phyloP scores from a whole-genome alignment of 2,329 filamentous ascomycete species.

The Fusarium nelsonii region DNA sequence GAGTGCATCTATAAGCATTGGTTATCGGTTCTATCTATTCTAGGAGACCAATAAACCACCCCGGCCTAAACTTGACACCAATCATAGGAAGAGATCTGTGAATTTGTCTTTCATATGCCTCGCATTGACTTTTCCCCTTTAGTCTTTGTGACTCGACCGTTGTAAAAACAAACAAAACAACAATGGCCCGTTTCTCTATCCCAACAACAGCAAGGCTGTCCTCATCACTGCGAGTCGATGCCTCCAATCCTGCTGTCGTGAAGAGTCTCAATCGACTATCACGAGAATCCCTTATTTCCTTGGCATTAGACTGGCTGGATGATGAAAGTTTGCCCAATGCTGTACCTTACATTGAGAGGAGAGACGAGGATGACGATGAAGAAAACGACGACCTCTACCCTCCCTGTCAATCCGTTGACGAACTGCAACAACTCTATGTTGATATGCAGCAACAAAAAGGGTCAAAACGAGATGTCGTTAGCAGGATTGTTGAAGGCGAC shows the following conservation, averaged over 20 bases:
- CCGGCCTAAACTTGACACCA: not conserved
- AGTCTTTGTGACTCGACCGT: conserved; percentile 6
- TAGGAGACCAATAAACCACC: conserved; percentile 10
- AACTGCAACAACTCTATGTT: conserved; percentile 74
- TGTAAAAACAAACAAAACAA: conserved; percentile 27
- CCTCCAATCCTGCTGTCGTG: conserved; percentile 71
- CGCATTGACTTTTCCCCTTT: not conserved
- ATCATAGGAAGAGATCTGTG: conserved; percentile 14
- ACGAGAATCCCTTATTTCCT: conserved; percentile 76
- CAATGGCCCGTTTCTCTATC: conserved; percentile 70
- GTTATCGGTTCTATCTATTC: conserved; percentile 9
- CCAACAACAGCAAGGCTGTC: conserved; percentile 79
- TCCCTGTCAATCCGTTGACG: conserved; percentile 72
- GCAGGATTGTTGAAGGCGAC: conserved; percentile 75
- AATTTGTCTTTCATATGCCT: conserved; percentile 12
- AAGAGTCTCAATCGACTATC: conserved; percentile 78
- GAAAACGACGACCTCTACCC: conserved; percentile 77
- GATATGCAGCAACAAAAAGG: conserved; percentile 71
- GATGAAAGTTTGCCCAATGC: conserved; percentile 71
- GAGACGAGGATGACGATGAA: conserved; percentile 63
- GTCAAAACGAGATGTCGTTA: conserved; percentile 72
- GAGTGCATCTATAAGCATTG: conserved; percentile 18
- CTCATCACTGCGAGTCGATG: conserved; percentile 76
- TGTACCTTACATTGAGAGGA: conserved; percentile 52
- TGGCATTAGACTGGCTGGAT: conserved; percentile 83